phyloP scores from a whole-genome alignment of 352 stramenopile genomes.

The Phytophthora fragariae region DNA sequence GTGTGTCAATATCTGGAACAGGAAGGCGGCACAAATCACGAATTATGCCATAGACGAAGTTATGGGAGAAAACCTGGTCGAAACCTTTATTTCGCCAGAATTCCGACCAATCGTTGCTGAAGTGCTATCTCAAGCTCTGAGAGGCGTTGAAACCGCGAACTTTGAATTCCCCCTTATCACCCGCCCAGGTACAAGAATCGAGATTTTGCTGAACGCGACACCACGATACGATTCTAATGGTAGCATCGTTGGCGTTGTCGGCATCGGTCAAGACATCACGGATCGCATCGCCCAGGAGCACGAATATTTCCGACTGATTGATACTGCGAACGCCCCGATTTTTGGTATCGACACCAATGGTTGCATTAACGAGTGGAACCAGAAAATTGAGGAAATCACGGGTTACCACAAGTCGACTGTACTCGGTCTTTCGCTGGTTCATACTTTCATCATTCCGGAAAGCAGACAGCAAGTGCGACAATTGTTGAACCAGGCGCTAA shows the following conservation, averaged over 20 bases:
- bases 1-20: constrained; percentile 89
- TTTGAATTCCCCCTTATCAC: constrained; percentile 92
- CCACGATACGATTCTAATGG: constrained; percentile 53
- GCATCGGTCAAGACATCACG: constrained; percentile 71
- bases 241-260: constrained; percentile 77
- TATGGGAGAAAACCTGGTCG: constrained; percentile 84
- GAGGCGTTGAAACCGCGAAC: constrained; percentile 83
- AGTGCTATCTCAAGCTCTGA: constrained; percentile 76
- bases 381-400: constrained; percentile 89
- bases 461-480: constrained; percentile 73
- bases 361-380: constrained; percentile 89
- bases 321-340: constrained; percentile 83
- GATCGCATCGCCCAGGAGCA: constrained; percentile 86
- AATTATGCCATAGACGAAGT: constrained; percentile 89
- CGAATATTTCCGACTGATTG: constrained; percentile 79
- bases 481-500: constrained; percentile 80
- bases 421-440: constrained; percentile 73
- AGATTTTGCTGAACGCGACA: constrained; percentile 54
- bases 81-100: constrained; percentile 89
- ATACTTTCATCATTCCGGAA: constrained; percentile 83
- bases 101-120: constrained; percentile 78
- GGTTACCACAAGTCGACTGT: constrained; percentile 80
- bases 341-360: constrained; percentile 88
- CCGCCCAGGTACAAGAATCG: constrained; percentile 61
- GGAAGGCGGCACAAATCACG: constrained; percentile 90